Evolutionary conservation across 1,284 basidiomycete species (phyloP).

Genomic region (Crucibulum cyathiforme): DNA sequence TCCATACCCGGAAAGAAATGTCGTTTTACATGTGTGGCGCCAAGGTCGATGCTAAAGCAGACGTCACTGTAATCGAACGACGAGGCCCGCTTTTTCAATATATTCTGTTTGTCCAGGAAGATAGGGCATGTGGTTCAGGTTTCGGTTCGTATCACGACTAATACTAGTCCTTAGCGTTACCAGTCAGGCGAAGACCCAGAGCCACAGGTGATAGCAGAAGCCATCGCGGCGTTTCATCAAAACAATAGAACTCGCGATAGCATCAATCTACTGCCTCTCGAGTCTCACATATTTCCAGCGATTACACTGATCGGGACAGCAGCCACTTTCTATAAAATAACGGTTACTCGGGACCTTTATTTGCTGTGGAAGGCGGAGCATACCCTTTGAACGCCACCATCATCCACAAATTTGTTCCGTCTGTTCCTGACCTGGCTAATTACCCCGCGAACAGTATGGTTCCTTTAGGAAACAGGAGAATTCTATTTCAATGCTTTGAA

Average conservation of each 20-base stretch:
- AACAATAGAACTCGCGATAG: constrained; percentile 28
- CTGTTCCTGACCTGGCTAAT: background rate
- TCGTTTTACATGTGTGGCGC: constrained; percentile 31
- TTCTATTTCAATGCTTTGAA: background rate
- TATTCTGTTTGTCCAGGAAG: constrained; percentile 41
- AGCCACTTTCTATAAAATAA: constrained; percentile 12
- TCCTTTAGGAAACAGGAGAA: background rate
- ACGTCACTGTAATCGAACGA: constrained; percentile 35
- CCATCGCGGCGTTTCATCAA: constrained; percentile 40
- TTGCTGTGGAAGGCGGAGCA: background rate
- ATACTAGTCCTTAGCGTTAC: background rate
- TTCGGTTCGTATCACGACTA: background rate
- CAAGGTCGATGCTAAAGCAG: constrained; percentile 26
- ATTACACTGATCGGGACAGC: constrained; percentile 11
- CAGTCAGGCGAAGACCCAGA: constrained; percentile 7
- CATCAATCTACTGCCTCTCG: constrained; percentile 23
- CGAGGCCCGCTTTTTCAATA: constrained; percentile 16
- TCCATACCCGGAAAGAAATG: constrained; percentile 20
- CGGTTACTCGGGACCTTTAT: constrained; percentile 2
- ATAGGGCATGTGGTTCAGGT: constrained; percentile 20
- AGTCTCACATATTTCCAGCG: background rate
- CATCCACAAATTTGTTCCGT: background rate
- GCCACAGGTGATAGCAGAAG: constrained; percentile 39
- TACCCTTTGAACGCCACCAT: background rate
- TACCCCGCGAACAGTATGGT: background rate